Base-by-base conservation (phyloP, 1,284 basidiomycete species). In the Cryptococcus floricola region DNA sequence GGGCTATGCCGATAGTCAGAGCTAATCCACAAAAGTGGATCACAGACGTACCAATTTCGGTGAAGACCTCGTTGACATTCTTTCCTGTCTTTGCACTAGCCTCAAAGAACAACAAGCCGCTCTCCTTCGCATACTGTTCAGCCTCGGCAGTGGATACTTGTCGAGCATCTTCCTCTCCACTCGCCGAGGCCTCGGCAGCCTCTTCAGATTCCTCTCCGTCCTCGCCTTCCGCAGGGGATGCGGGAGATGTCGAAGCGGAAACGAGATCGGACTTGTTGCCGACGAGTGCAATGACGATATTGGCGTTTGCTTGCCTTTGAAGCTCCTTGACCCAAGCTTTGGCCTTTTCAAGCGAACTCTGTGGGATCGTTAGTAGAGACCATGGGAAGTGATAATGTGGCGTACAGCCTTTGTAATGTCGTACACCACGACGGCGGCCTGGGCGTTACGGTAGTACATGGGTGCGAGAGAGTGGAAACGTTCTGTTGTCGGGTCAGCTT, bases 271-370 rank as follows among this genome's bases (percentile, higher is more conserved):
- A 71, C 77, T 97, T 96, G 83, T 96, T 96, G 42, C 93, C 93
- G 12, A 90, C 90, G 48, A 97, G 85, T 9, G 93, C 93, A 69
- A 98, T 98, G 71, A 98, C 93, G 73, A 98, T 98, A 78, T 97
- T 98, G 39, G 95, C 94, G 77, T 96, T 98, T 39, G 96, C 95
- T 76, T 99, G 95, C 62, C 96, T 86, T 78, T 99, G 96, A 27
- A 99, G 83, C 79, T 99, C 95, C 81, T 98, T 98, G 62, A 99
- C 94, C 95, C 95, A 99, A 38, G 92, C 93, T 81, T 99, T 98
- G 58, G 95, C 95, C 78, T 98, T 98, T 77, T 99, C 96, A 61
- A 98, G 84, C 67, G 93, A 97, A 55, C 88, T 84, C 57, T 80
- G 56, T 19, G 27, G 45, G 45, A 27, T 47, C 9, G 27, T 31